phyloP scores from a whole-genome alignment of 2,329 filamentous ascomycete genomes.

The Chaetothyriales sp. region DNA sequence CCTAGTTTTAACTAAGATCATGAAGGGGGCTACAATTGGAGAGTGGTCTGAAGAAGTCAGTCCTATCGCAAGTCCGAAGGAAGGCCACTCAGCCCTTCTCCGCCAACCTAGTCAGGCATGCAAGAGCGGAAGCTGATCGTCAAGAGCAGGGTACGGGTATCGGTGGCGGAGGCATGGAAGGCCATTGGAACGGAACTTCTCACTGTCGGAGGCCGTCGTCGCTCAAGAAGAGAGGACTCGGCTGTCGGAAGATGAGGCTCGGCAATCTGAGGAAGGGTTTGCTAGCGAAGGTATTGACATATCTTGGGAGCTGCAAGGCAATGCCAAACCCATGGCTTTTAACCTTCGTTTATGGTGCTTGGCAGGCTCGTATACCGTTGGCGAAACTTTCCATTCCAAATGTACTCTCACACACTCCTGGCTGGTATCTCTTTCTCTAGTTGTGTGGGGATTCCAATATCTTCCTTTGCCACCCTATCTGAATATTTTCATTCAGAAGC shows the following conservation, averaged over 20 bases:
- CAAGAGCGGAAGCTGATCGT: not conserved
- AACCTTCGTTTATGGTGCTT: too few relatives aligned
- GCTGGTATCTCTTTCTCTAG: too few relatives aligned
- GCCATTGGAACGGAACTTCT: not conserved
- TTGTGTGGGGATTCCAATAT: too few relatives aligned
- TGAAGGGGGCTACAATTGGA: not conserved
- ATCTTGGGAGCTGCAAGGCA: not conserved
- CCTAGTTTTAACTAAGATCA: not conserved
- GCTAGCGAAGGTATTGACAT: not conserved
- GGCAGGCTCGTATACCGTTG: too few relatives aligned
- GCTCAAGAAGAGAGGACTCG: not conserved
- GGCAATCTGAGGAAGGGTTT: not conserved
- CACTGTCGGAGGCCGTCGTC: not conserved
- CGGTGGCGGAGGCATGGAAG: not conserved
- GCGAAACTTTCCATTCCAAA: too few relatives aligned
- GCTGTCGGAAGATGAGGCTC: not conserved
- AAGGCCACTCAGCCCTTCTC: not conserved
- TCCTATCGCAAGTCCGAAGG: not conserved
- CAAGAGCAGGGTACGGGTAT: not conserved
- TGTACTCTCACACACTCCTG: too few relatives aligned
- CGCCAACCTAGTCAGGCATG: not conserved
- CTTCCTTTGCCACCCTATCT: too few relatives aligned
- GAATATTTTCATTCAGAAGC: too few relatives aligned
- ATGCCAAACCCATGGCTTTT: too few relatives aligned
- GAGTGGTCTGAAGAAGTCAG: not conserved